These are phyloP conservation scores for Maudiozyma turicensis DNA, from an alignment of 805 yeast species.

Conservation along the genomic window DNA sequence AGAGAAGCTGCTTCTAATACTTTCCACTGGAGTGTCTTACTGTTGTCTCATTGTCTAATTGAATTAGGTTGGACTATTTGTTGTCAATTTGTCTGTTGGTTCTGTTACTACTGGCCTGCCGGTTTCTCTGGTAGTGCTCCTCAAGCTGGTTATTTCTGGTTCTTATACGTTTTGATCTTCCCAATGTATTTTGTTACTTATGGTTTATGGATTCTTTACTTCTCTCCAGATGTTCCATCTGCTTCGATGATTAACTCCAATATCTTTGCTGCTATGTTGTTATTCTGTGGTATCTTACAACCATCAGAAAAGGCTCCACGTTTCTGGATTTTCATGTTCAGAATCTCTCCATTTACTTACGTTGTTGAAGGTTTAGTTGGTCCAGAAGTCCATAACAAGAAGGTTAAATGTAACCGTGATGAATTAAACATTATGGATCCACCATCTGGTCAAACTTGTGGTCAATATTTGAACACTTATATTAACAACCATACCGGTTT, in stretches of 20 bases:
- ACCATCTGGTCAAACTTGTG: slow-evolving; percentile 42
- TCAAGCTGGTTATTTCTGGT: slow-evolving; percentile 44
- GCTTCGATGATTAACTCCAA: slow-evolving; percentile 35
- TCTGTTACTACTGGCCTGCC: slow-evolving; percentile 42
- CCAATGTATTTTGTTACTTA: slow-evolving; percentile 42
- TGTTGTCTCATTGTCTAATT: slow-evolving; percentile 34
- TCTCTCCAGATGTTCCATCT: slow-evolving; percentile 36
- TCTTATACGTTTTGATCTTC: slow-evolving; percentile 39
- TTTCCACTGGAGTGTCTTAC: slow-evolving; percentile 55
- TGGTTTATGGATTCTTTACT: slow-evolving; percentile 41
- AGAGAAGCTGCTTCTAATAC: slow-evolving; percentile 68
- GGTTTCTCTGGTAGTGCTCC: slow-evolving; percentile 35
- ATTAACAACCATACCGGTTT: slow-evolving; percentile 36
- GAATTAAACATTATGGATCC: slow-evolving; percentile 35
- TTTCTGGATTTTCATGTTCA: slow-evolving; percentile 41
- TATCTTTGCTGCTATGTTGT: slow-evolving; percentile 44
- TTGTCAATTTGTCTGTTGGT: slow-evolving; percentile 36
- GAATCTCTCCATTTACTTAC: slow-evolving; percentile 39
- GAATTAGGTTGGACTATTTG: slow-evolving; percentile 40
- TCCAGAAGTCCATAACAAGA: slow-evolving; percentile 32
- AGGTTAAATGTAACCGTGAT: slow-evolving; percentile 29
- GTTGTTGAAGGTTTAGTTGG: slow-evolving; percentile 36
- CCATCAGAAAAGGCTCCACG: slow-evolving; percentile 36
- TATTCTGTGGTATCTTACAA: slow-evolving; percentile 46
- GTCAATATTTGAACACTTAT: slow-evolving; percentile 32